Evolutionary conservation across 345 rosid genomes (phyloP).

Genomic region (Leavenworthia alabamica): DNA sequence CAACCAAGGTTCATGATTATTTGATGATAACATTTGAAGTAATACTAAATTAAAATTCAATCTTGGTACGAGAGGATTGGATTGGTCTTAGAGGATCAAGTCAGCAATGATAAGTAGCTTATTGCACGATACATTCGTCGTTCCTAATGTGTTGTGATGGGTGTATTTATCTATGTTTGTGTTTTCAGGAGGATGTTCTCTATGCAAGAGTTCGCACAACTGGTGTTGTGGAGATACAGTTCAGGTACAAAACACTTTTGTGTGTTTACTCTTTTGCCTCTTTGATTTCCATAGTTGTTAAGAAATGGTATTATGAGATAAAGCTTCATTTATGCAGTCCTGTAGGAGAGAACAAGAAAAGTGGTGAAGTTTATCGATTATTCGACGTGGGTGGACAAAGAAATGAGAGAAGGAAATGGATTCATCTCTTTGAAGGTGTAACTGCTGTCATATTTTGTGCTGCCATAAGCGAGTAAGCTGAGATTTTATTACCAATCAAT

Average conservation of each 20-base stretch:
- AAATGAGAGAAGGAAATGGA: slow-evolving; percentile 99
- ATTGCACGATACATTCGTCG: not conserved
- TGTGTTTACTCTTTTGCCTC: not conserved
- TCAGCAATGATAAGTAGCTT: no score
- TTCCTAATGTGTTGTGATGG: not conserved
- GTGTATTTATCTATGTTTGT: not conserved
- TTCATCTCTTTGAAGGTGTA: slow-evolving; percentile 98
- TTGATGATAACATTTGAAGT: not conserved
- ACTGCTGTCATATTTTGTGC: slow-evolving; percentile 97
- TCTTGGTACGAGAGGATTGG: not conserved
- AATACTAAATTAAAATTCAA: not conserved
- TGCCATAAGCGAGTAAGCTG: slow-evolving; percentile 97
- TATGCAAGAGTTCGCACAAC: slow-evolving; percentile 96
- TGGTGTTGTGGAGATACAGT: slow-evolving; percentile 96
- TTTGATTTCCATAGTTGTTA: not conserved
- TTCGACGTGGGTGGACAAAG: slow-evolving; percentile 98
- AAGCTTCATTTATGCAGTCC: slow-evolving; percentile 55
- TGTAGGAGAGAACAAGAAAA: slow-evolving; percentile 90
- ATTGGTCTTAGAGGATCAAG: no score
- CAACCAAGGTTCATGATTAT: slow-evolving; percentile 63
- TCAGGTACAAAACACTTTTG: slow-evolving; percentile 63
- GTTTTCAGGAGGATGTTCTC: slow-evolving; percentile 82
- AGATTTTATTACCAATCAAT: not conserved
- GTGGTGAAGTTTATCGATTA: slow-evolving; percentile 97
- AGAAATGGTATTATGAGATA: not conserved